Conservation (phyloP, 2,329 filamentous ascomycete species). For the Apiospora marii region DNA sequence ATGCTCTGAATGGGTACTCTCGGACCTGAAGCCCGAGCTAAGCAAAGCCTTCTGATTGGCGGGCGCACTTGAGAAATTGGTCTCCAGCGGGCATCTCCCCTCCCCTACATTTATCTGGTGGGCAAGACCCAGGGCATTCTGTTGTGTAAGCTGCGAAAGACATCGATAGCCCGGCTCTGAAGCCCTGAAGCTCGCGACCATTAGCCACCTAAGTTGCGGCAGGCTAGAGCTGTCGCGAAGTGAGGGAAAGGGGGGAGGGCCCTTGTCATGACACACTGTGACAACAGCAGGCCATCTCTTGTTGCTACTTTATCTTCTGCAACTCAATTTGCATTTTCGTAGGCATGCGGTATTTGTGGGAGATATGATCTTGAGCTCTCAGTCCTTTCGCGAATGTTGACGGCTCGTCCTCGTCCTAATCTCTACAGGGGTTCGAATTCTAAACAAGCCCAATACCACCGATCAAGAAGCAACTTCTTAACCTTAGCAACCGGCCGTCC, state of each 20-base stretch:
- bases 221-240: background rate
- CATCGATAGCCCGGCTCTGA: background rate
- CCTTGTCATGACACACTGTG: background rate
- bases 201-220: background rate
- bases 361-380: background rate
- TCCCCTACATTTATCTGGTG: background rate
- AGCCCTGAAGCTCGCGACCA: background rate
- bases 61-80: background rate
- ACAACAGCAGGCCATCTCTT: background rate
- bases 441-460: background rate
- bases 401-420: background rate
- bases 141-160: background rate
- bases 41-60: background rate
- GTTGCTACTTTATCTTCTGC: background rate
- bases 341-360: background rate
- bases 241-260: background rate
- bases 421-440: background rate
- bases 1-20: background rate
- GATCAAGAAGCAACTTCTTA: background rate
- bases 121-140: background rate
- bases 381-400: background rate
- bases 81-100: background rate
- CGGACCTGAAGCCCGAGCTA: conserved; percentile 10
- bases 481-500: background rate
- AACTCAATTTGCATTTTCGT: background rate